A percentile compares a stretch with the other conserved stretches of the same genome.
Evolutionary conservation across 2,329 filamentous ascomycete species (phyloP).

Genomic region (Orbilia blumenaviensis): DNA sequence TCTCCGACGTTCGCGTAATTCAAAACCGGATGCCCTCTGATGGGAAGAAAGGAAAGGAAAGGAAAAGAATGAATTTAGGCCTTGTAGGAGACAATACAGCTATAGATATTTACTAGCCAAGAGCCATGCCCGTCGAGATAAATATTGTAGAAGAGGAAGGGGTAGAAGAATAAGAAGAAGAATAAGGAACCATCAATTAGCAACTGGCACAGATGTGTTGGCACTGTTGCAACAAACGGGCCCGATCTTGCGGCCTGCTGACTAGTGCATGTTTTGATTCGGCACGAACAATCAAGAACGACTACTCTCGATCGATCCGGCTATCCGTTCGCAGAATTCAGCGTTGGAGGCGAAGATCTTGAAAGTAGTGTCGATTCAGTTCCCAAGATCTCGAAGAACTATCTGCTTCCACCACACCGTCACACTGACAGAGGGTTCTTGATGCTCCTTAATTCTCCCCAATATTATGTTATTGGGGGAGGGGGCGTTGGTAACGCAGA

Average conservation of each 20-base stretch:
- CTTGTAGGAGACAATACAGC: not conserved
- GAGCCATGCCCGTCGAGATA: no score
- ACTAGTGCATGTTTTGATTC: not conserved
- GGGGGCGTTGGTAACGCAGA: not conserved
- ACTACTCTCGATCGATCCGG: not conserved
- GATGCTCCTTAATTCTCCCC: not conserved
- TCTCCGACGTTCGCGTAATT: not conserved
- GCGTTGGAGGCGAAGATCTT: not conserved
- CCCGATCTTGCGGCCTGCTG: not conserved
- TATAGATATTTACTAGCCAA: not conserved
- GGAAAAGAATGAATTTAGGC: not conserved
- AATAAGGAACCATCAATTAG: no score
- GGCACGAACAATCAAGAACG: not conserved
- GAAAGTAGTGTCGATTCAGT: not conserved
- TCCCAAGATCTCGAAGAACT: not conserved
- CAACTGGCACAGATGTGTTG: slow-evolving; percentile 32
- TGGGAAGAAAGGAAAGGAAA: no score
- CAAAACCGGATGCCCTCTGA: not conserved
- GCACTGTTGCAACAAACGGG: slow-evolving; percentile 35
- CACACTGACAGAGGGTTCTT: not conserved
- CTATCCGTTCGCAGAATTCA: slow-evolving; percentile 15
- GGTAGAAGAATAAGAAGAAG: not conserved
- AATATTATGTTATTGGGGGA: no score
- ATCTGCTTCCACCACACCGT: not conserved
- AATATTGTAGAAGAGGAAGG: not conserved